These are phyloP conservation scores for Peronospora destructor DNA, from an alignment of 352 stramenopile genomes.

Conservation along the genomic window DNA sequence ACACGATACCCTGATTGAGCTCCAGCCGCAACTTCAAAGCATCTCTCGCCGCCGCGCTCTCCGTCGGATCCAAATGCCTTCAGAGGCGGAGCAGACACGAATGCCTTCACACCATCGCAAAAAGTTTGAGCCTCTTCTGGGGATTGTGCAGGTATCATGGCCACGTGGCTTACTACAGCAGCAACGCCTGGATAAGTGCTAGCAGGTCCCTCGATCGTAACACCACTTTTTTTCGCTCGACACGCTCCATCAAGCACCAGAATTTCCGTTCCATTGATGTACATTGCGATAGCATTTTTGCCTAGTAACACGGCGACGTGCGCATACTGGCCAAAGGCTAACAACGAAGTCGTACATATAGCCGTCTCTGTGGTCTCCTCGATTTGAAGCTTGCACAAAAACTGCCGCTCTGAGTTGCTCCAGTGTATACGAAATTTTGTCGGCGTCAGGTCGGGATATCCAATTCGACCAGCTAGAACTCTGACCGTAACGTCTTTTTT, in stretches of 20 bases:
- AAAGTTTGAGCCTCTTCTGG: conserved; percentile 21
- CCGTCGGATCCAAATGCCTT: conserved; percentile 34
- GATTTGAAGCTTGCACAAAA: conserved; percentile 14
- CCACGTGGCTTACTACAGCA: conserved; percentile 41
- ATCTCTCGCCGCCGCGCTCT: conserved; percentile 22
- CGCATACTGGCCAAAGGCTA: conserved; percentile 22
- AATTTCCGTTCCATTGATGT: conserved; percentile 19
- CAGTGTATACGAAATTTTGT: conserved; percentile 22
- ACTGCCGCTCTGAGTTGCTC: conserved; percentile 7
- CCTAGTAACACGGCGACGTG: conserved; percentile 19
- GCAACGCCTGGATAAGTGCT: conserved; percentile 3
- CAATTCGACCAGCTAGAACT: conserved; percentile 19
- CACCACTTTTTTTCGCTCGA: background rate
- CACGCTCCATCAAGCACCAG: conserved; percentile 3
- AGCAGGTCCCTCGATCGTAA: conserved; percentile 23
- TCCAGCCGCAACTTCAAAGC: conserved; percentile 24
- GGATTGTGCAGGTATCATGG: conserved; percentile 24
- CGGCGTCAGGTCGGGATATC: background rate
- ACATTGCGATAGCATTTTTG: conserved; percentile 9
- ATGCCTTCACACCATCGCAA: conserved; percentile 37
- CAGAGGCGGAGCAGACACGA: conserved; percentile 42
- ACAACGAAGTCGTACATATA: background rate
- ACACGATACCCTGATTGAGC: conserved; percentile 49
- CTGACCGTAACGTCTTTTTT: background rate
- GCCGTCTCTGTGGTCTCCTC: background rate